A percentile compares a stretch with the other conserved stretches of the same genome.
phyloP scores from a whole-genome alignment of 176 grass and related monocot species.

The Coix lacrymajobi region DNA sequence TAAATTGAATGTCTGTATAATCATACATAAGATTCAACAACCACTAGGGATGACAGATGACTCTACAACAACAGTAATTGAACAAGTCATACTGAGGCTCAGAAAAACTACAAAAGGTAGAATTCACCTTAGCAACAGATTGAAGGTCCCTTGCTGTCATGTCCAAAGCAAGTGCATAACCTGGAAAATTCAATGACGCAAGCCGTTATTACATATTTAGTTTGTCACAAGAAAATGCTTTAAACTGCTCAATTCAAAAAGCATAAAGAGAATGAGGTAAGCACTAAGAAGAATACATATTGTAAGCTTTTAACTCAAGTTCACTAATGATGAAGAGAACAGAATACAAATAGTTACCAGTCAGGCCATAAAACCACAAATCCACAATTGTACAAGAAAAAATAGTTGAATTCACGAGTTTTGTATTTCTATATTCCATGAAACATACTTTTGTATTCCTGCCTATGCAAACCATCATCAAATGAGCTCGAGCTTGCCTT shows the following conservation, averaged over 20 bases:
- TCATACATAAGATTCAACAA: background rate
- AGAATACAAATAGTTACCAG: background rate
- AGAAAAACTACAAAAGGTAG: background rate
- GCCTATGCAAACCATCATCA: background rate
- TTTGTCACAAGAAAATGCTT: background rate
- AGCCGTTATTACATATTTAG: background rate
- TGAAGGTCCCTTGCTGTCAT: slow-evolving; percentile 98
- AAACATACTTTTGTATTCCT: background rate
- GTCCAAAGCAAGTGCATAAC: slow-evolving; percentile 95
- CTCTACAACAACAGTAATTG: background rate
- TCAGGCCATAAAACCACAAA: background rate
- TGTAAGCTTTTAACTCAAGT: background rate
- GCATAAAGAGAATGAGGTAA: background rate
- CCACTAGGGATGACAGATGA: background rate
- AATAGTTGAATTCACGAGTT: background rate
- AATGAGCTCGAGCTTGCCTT: background rate
- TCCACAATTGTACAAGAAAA: background rate
- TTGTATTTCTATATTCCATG: background rate
- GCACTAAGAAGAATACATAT: background rate
- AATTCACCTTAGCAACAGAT: slow-evolving; percentile 57
- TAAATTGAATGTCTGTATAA: background rate
- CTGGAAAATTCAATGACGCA: slow-evolving; percentile 32
- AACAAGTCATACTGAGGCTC: background rate
- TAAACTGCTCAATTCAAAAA: background rate
- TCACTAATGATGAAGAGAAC: background rate